A percentile compares a stretch with the other conserved stretches of the same genome.
These are phyloP conservation scores for Beauveria sp. DNA, from an alignment of 2,329 filamentous ascomycete species.

Conservation along the genomic window DNA sequence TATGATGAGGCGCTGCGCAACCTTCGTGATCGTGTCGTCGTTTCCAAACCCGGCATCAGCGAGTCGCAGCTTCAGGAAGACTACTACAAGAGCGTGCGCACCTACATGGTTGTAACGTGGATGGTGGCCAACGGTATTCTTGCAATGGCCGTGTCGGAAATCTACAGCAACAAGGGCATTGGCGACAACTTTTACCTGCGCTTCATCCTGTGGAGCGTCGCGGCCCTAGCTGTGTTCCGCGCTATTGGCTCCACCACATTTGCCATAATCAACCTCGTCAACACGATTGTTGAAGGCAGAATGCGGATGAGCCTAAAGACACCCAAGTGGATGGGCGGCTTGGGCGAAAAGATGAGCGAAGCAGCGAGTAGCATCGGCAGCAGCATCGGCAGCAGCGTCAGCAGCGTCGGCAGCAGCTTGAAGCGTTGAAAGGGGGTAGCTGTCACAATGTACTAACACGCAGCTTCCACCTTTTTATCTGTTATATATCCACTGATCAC, in stretches of 20 bases:
- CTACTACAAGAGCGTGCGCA: constrained; percentile 94
- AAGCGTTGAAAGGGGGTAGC: constrained; percentile 15
- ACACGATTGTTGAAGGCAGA: constrained; percentile 79
- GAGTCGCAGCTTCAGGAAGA: constrained; percentile 91
- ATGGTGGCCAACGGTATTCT: constrained; percentile 87
- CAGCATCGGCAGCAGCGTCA: constrained; percentile 37
- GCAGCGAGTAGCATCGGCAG: constrained; percentile 43
- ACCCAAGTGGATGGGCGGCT: constrained; percentile 41
- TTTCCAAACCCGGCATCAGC: constrained; percentile 50
- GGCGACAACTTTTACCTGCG: constrained; percentile 82
- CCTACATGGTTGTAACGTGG: constrained; percentile 96
- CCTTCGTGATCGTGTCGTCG: constrained; percentile 85
- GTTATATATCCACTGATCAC: background rate
- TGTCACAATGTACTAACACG: background rate
- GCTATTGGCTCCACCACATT: constrained; percentile 77
- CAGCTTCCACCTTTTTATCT: background rate
- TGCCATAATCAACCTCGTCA: constrained; percentile 74
- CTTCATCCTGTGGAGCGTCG: constrained; percentile 90
- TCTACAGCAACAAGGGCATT: constrained; percentile 65
- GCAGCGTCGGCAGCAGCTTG: constrained; percentile 37
- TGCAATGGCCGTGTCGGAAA: constrained; percentile 86
- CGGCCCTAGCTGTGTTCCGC: constrained; percentile 77
- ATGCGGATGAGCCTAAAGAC: constrained; percentile 53
- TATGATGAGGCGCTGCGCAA: constrained; percentile 97
- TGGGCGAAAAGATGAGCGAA: constrained; percentile 36